Conservation (phyloP, 495 filamentous ascomycete species). For the Sphaerosporella brunnea region DNA sequence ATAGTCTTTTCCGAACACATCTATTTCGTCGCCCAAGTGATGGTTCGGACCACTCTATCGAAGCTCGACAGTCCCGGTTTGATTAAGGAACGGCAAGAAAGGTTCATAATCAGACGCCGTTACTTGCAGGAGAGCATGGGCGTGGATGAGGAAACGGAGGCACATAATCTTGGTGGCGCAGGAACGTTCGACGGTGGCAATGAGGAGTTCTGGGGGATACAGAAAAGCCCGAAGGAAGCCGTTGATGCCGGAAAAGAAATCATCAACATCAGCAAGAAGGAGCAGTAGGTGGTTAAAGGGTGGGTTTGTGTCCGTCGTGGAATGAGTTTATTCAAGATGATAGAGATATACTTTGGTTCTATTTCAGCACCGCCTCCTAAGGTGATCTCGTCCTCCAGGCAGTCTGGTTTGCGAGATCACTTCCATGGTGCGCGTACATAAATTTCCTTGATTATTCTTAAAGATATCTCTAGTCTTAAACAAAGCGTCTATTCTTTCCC, state of each 20-base stretch:
- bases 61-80: constrained; percentile 73
- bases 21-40: constrained; percentile 55
- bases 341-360: too few species aligned
- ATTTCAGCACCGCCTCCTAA: too few species aligned
- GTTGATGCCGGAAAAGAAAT: constrained; percentile 39
- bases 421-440: too few species aligned
- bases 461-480: too few species aligned
- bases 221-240: constrained; percentile 45
- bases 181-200: constrained; percentile 24
- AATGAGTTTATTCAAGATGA: too few species aligned
- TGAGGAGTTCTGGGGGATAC: constrained; percentile 47
- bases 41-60: constrained; percentile 48
- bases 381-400: too few species aligned
- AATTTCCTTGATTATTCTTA: too few species aligned
- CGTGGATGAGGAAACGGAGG: constrained; percentile 25
- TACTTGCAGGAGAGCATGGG: constrained; percentile 33
- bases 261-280: constrained; percentile 37
- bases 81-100: constrained; percentile 59
- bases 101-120: constrained; percentile 40
- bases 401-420: too few species aligned
- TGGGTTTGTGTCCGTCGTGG: too few species aligned
- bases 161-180: constrained; percentile 26
- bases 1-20: constrained; percentile 78
- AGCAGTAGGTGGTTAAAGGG: constrained; percentile 33
- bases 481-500: too few species aligned